These are phyloP conservation scores for Jacaranda mimosifolia DNA, from an alignment of 257 asterid species.

Conservation along the genomic window DNA sequence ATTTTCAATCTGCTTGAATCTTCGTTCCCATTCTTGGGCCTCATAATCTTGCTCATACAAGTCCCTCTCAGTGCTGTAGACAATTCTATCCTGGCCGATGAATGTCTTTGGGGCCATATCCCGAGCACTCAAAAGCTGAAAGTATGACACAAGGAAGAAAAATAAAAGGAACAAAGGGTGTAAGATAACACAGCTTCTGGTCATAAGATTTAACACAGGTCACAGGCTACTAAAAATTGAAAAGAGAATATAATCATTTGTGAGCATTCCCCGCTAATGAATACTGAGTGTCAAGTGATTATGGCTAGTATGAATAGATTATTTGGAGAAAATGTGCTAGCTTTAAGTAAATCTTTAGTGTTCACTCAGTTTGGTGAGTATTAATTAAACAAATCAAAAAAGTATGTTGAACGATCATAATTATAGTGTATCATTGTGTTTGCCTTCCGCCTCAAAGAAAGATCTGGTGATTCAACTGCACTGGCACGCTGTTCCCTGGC, in stretches of 20 bases:
- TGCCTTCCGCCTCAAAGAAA: constrained; percentile 66
- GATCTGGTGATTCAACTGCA: constrained; percentile 66
- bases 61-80: constrained; percentile 67
- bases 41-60: constrained; percentile 63
- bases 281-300: too few species aligned
- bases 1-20: constrained; percentile 60
- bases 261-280: too few species aligned
- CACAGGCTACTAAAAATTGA: too few species aligned
- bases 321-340: too few species aligned
- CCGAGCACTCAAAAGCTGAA: constrained; percentile 72
- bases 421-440: background rate
- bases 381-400: background rate
- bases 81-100: constrained; percentile 65
- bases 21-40: constrained; percentile 59
- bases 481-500: constrained; percentile 56
- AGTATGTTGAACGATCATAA: background rate
- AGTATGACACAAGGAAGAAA: background rate
- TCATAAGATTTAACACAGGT: too few species aligned
- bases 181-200: too few species aligned
- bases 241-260: too few species aligned
- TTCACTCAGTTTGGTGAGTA: background rate
- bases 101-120: constrained; percentile 72
- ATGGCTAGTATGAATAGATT: too few species aligned
- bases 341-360: too few species aligned
- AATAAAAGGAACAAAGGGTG: background rate